Conservation (phyloP, 306 rosid genomes). For the Pyrus bretschneideri region DNA sequence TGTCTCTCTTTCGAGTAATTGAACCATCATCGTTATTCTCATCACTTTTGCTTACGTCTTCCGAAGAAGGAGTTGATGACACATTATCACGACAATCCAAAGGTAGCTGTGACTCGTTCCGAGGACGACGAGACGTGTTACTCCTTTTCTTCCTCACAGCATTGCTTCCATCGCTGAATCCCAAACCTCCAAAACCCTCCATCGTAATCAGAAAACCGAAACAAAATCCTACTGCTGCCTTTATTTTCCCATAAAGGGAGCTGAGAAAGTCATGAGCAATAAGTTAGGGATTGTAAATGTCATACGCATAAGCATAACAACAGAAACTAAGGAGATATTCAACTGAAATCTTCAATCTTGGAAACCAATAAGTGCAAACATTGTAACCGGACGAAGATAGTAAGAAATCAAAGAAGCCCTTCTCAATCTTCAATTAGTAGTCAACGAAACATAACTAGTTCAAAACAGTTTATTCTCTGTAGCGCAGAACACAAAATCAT, state of each 20-base stretch:
- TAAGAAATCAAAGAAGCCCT: too few relatives aligned
- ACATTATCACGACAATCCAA: conserved; percentile 22
- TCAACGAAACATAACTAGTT: too few relatives aligned
- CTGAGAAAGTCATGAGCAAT: not conserved
- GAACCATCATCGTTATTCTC: conserved; percentile 15
- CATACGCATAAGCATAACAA: not conserved
- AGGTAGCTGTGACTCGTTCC: conserved; percentile 19
- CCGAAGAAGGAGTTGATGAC: conserved; percentile 30
- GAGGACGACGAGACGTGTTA: conserved; percentile 23
- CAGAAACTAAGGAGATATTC: not conserved
- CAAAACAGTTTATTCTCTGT: too few relatives aligned
- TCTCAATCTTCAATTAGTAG: too few relatives aligned
- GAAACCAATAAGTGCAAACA: not conserved
- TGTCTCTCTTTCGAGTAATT: conserved; percentile 11
- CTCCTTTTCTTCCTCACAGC: conserved; percentile 25
- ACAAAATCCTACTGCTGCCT: conserved; percentile 6
- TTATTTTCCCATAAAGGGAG: not conserved
- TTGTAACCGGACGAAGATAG: not conserved
- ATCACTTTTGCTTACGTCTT: conserved; percentile 23
- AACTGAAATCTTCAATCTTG: not conserved
- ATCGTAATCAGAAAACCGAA: not conserved
- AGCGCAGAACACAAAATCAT: too few relatives aligned
- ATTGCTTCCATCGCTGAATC: conserved; percentile 17
- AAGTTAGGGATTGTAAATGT: not conserved
- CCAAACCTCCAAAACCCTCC: conserved; percentile 22